Evolutionary conservation across 2,329 filamentous ascomycete species (phyloP).

Genomic region (Xylariomycetidae sp.): DNA sequence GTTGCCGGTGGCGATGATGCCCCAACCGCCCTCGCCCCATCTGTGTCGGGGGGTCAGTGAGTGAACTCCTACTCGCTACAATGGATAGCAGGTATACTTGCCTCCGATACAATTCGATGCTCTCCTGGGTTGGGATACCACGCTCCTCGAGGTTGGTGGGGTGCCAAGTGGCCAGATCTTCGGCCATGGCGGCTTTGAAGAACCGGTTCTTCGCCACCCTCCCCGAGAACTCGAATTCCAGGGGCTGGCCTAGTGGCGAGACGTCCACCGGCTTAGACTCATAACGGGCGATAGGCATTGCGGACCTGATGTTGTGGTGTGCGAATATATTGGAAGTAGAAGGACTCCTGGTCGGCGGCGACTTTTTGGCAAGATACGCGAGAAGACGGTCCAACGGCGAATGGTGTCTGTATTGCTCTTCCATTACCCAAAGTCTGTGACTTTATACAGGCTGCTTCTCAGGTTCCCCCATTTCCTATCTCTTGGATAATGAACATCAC

Average conservation of each 20-base stretch:
- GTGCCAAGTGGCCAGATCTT: constrained; percentile 56
- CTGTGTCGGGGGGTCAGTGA: constrained; percentile 22
- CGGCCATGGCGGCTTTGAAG: constrained; percentile 62
- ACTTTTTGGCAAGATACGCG: too few relatives aligned
- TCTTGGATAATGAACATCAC: too few relatives aligned
- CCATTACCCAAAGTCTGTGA: too few relatives aligned
- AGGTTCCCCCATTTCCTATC: too few relatives aligned
- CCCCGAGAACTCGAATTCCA: constrained; percentile 45
- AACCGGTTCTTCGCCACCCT: constrained; percentile 58
- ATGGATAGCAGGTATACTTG: constrained; percentile 1
- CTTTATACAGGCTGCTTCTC: too few relatives aligned
- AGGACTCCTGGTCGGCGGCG: too few relatives aligned
- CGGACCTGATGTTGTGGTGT: too few relatives aligned
- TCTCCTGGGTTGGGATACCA: constrained; percentile 32
- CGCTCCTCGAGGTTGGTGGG: constrained; percentile 44
- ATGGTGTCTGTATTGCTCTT: too few relatives aligned
- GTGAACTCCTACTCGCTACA: constrained; percentile 6
- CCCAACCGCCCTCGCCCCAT: constrained; percentile 54
- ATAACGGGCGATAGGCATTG: constrained; percentile 16
- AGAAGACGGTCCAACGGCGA: too few relatives aligned
- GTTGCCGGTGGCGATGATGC: constrained; percentile 57
- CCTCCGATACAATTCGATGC: constrained; percentile 45
- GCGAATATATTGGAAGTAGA: too few relatives aligned
- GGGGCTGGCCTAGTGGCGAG: constrained; percentile 35
- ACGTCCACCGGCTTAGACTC: constrained; percentile 19